Evolutionary conservation across 2,329 filamentous ascomycete species (phyloP), one percentile per base, ranked within the genome.

Genomic region (Ophiostoma tasmaniense): DNA sequence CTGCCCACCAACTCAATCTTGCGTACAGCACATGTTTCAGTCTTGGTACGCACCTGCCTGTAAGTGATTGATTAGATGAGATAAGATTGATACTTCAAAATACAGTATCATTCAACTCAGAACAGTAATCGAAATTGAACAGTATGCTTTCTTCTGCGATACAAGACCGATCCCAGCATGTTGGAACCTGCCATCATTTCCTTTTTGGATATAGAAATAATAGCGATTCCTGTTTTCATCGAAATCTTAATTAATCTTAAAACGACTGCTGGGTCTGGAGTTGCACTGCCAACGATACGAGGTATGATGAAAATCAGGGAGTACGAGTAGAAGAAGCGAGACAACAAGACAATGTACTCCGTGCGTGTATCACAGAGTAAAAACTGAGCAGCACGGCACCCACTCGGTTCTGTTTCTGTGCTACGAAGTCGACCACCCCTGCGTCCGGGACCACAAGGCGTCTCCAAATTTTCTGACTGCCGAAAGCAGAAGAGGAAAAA

Each of bases 11-110:
- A 55, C n/a, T 25, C 50, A 22, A 25, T 55, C 50, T 11, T 22
- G 50, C n/a, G 10, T 55, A 55, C 50, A 55, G 50, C 50, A 52
- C n/a, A 55, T 55, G 50, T 55, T 22, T 55, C 50, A 28, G n/a
- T 55, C 22, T 25, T 25, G 22, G 50, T 55, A 55, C 22, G 22
- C 45, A 50, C 45, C 52, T 17, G 13, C 42, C 37, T 50, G 59
- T 64, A n/a, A 66, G 28, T 42, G 68, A 69, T 69, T 69, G 68
- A 67, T 69, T 30, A 69, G 68, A 69, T 69, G 68, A 64, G 68
- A 69, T 69, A 64, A 69, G 68, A 69, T 69, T 64, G 25, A 61
- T 61, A 61, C 25, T 62, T 20, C 37, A 33, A 20, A 22, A 28
- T 39, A 8, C 14, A 17, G 28, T 20, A 7, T n/a, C n/a, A n/a